Base-by-base conservation (phyloP, 768 basidiomycete species). In the Pleurotus pulmonarius region DNA sequence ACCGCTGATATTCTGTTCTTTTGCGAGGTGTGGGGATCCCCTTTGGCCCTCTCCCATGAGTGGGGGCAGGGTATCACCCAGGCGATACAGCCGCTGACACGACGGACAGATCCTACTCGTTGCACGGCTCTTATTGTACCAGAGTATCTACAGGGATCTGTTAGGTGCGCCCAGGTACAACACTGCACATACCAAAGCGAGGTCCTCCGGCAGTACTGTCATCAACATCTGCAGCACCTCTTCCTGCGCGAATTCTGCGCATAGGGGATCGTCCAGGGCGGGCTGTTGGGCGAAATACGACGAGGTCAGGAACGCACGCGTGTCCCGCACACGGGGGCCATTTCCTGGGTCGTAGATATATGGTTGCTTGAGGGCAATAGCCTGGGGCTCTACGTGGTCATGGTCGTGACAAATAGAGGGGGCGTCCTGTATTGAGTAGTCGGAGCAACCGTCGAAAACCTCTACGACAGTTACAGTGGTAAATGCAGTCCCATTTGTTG, bases 51-150 rank as follows among this genome's bases (percentile, higher is more conserved):
- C 62, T 6, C 68, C 67, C 5, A 62, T 62, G 15, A 75, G 58
- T 20, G 79, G 78, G 22, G 80, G 78, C 1, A 91, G 74, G 1
- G 73, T 66, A 49, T 93, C 90, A 1, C 88, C 88, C 0, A 92
- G 69, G 4, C 73, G 75, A 64, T 91, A 93, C 26, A 91, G 68
- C 13, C 90, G 73, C 66, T 84, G 82, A 64, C 91, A 93, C 0
- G 88, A 81, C 2, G 91, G 90, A 63, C 91, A 93, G 51, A 92
- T 78, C 24, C 91, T 83, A 54, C 84, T 80, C 8, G 75, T 79
- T 4, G 77, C 68, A 2, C 91, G 81, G 64, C 87, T 90, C 70
- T 90, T 90, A 74, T 93, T 93, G 64, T 92, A 92, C 90, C 90
- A 92, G 11, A 92, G 62, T 8, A 88, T 83, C 89, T 90, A 59